Evolutionary conservation across 305 asterid genomes (phyloP).

Genomic region (Fraxinus ornus): DNA sequence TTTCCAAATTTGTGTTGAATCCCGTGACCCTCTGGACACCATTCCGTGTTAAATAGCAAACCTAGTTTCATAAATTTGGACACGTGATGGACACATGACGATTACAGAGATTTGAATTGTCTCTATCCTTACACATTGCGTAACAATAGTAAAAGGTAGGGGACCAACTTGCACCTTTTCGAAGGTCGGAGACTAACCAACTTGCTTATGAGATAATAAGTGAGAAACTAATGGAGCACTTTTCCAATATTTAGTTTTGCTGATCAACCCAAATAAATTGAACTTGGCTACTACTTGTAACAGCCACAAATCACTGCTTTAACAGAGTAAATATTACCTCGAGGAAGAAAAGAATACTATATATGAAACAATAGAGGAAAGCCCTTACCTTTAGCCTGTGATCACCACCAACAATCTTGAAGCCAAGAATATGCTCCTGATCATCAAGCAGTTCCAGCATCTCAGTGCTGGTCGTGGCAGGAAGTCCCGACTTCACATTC

Average conservation of each 20-base stretch:
- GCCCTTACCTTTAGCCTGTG: slow-evolving; percentile 48
- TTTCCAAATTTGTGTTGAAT: neutral
- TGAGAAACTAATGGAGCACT: neutral
- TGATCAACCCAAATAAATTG: neutral
- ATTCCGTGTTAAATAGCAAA: neutral
- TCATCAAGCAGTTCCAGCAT: slow-evolving; percentile 49
- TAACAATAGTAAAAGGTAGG: neutral
- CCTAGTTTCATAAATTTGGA: neutral
- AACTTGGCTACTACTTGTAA: neutral
- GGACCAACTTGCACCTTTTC: neutral
- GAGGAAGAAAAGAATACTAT: neutral
- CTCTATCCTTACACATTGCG: neutral
- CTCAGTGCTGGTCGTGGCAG: slow-evolving; percentile 58
- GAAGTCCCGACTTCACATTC: slow-evolving; percentile 53
- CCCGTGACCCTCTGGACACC: neutral
- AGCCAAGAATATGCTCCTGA: slow-evolving; percentile 45
- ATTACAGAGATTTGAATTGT: neutral
- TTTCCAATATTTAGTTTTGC: neutral
- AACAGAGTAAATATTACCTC: neutral
- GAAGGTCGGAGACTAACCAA: neutral
- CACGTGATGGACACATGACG: neutral
- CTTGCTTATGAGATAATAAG: neutral
- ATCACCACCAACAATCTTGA: slow-evolving; percentile 54
- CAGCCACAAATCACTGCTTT: neutral
- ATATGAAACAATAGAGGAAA: neutral